phyloP scores from a whole-genome alignment of 2,329 filamentous ascomycete species.

The Penicillium rolfsii region DNA sequence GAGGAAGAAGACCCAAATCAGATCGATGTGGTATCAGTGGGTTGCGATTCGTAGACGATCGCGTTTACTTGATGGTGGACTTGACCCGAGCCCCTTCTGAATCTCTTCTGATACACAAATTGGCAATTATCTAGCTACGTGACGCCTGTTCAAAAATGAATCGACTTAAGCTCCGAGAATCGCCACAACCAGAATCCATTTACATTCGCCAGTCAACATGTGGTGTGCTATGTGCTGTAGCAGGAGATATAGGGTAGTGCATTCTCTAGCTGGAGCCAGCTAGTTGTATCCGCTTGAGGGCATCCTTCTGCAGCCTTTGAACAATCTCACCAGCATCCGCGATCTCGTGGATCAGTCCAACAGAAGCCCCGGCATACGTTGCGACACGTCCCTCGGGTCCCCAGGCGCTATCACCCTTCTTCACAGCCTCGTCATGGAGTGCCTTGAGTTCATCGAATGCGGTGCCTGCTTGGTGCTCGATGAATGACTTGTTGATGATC shows the following conservation, averaged over 20 bases:
- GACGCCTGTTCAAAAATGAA: background rate
- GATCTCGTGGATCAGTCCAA: constrained; percentile 52
- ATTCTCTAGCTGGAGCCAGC: background rate
- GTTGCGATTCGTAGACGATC: background rate
- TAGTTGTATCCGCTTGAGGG: constrained; percentile 17
- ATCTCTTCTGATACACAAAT: background rate
- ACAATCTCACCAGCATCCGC: constrained; percentile 48
- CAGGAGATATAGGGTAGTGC: background rate
- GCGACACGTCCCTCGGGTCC: constrained; percentile 54
- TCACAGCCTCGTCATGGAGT: constrained; percentile 47
- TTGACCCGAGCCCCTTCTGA: background rate
- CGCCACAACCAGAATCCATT: background rate
- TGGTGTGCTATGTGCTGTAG: background rate
- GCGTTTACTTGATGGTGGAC: background rate
- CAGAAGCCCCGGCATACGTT: constrained; percentile 54
- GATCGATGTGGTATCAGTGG: background rate
- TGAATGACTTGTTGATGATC: constrained; percentile 60
- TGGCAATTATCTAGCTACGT: background rate
- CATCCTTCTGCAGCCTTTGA: constrained; percentile 25
- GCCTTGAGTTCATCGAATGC: constrained; percentile 52
- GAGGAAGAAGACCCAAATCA: no score
- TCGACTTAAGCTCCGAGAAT: background rate
- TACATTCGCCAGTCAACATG: background rate
- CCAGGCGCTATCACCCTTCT: constrained; percentile 52
- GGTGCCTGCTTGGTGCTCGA: constrained; percentile 47